Evolutionary conservation across 352 stramenopile species (phyloP), one percentile per base, ranked within the genome.

Genomic region (Globisporangium rhizosaccharum): DNA sequence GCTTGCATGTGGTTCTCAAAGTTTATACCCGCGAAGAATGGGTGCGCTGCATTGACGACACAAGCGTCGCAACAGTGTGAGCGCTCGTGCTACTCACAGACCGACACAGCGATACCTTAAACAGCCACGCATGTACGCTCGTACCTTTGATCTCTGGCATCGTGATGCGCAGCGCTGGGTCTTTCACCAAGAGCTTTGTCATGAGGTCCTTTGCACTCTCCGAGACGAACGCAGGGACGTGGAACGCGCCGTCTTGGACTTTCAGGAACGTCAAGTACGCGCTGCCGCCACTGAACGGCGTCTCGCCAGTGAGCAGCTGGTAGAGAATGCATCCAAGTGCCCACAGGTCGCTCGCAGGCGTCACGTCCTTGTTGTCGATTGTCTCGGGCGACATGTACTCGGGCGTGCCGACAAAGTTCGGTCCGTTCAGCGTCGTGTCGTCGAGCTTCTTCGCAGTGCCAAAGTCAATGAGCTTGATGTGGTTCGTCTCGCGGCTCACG

Each of bases 371-470:
- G 61, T 93, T 93, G 60, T 91, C 76, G 28, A 95, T 87, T 25
- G 83, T 90, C 64, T 95, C 85, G 4, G 85, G 85, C 5, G 85
- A 65, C 85, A 95, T 95, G 62, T 95, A 95, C 71, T 95, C 85
- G 28, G 85, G 85, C 11, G 85, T 94, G 15, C 85, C 85, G n/a
- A 95, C 85, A 59, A 95, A 95, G 62, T 92, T 93, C 10, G 85
- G 83, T 37, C 85, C 83, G 56, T 92, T 90, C 0, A 92, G 75
- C 7, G 77, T 33, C 33, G 65, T 59, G 42, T 90, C 71, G 0
- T 45, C 59, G 12, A 93, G 36, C 48, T 91, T 83, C 39, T 95
- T 95, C 36, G 85, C 80, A 7, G 85, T 95, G 0, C 85, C 85
- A 59, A 95, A 95, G 56, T 95, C 85, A 42, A 95, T 87, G 20